Conservation (phyloP, 345 rosid species). For the Arabis alpina region DNA sequence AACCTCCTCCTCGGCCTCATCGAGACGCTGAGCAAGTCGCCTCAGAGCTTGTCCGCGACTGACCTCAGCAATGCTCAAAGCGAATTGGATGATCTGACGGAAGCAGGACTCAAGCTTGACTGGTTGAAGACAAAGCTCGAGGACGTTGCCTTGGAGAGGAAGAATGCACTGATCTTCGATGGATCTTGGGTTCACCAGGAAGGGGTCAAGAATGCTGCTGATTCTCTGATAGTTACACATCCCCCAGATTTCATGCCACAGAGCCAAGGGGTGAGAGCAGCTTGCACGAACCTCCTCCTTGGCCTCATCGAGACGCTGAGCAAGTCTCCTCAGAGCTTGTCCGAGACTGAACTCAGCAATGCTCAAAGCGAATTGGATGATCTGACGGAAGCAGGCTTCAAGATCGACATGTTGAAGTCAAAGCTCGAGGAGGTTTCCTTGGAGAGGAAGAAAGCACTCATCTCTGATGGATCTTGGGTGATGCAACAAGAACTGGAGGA, state of each 20-base stretch:
- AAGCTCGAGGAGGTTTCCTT: conserved; percentile 7
- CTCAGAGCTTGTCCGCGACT: conserved; percentile 21
- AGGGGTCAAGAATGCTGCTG: not conserved
- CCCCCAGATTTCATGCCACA: conserved; percentile 16
- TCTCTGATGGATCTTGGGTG: not conserved
- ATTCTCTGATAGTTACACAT: not conserved
- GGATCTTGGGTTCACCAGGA: not conserved
- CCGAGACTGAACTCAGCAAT: conserved; percentile 15
- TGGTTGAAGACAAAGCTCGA: conserved; percentile 19
- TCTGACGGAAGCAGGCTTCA: conserved; percentile 9
- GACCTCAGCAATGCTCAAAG: not conserved
- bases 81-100: not conserved
- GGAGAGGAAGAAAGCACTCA: not conserved
- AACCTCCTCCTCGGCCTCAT: conserved; percentile 22
- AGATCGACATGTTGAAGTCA: conserved; percentile 12
- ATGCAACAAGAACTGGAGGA: not conserved
- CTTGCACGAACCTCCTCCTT: conserved; percentile 25
- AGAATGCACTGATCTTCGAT: not conserved
- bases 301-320: conserved; percentile 12
- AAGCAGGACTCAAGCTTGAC: conserved; percentile 2
- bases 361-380: not conserved
- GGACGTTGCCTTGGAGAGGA: conserved; percentile 7
- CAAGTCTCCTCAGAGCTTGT: conserved; percentile 21
- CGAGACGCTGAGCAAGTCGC: conserved; percentile 12
- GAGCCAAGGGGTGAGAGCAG: conserved; percentile 2